Conservation (phyloP, 1,284 basidiomycete species). For the Rhodotorula sp. region DNA sequence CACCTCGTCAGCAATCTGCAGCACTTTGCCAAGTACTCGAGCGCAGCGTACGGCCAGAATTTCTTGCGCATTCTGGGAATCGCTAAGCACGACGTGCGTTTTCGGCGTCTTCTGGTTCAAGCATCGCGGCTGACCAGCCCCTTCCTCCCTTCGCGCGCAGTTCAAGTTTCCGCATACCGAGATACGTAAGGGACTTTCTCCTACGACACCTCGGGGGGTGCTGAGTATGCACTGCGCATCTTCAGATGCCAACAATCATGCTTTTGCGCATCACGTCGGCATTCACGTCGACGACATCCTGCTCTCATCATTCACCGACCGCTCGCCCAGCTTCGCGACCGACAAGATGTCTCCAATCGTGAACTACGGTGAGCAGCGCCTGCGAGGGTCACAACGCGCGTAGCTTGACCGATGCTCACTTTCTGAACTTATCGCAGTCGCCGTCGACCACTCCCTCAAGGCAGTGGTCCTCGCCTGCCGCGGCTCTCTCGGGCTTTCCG, state of each 20-base stretch:
- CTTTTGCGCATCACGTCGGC: slow-evolving; percentile 55
- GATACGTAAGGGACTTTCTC: slow-evolving; percentile 47
- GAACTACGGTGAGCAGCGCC: slow-evolving; percentile 17
- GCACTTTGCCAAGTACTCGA: slow-evolving; percentile 56
- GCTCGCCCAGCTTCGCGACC: slow-evolving; percentile 42
- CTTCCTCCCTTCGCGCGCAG: slow-evolving; percentile 38
- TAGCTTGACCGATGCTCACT: not conserved
- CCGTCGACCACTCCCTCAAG: slow-evolving; percentile 54
- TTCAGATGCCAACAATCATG: slow-evolving; percentile 44
- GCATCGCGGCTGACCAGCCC: not conserved
- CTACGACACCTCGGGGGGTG: not conserved
- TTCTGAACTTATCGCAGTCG: slow-evolving; percentile 52
- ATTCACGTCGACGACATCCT: slow-evolving; percentile 56
- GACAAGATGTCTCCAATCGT: slow-evolving; percentile 53
- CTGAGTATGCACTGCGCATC: slow-evolving; percentile 26
- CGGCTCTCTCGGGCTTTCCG: slow-evolving; percentile 56
- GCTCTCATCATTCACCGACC: slow-evolving; percentile 55
- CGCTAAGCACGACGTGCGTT: slow-evolving; percentile 43
- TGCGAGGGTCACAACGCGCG: too few species aligned
- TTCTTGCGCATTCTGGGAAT: slow-evolving; percentile 57
- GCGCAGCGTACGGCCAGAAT: slow-evolving; percentile 54
- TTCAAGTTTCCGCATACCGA: slow-evolving; percentile 56
- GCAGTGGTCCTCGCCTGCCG: slow-evolving; percentile 54
- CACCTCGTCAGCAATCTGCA: slow-evolving; percentile 55
- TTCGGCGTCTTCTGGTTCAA: not conserved